These are phyloP conservation scores for Trametes cinnabarina DNA, from an alignment of 768 basidiomycete genomes.

Conservation along the genomic window DNA sequence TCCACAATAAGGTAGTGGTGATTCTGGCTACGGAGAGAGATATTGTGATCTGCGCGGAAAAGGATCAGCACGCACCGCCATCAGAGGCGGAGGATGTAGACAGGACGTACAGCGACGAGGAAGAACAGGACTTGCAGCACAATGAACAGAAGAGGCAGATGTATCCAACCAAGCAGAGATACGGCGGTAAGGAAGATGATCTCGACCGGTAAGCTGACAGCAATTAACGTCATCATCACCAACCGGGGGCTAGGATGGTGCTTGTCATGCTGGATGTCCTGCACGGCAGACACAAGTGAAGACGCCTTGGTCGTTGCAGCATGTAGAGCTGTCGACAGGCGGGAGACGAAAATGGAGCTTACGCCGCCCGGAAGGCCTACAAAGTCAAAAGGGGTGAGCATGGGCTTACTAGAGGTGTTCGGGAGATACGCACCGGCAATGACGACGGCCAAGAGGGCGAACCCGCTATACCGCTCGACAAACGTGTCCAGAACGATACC, in stretches of 20 bases:
- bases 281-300: slow-evolving; percentile 19
- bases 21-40: slow-evolving; percentile 66
- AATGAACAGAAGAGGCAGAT: slow-evolving; percentile 67
- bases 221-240: slow-evolving; percentile 66
- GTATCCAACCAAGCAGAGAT: slow-evolving; percentile 71
- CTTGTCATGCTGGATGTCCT: slow-evolving; percentile 9
- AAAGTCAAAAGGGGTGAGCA: neutral
- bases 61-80: neutral
- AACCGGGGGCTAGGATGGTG: slow-evolving; percentile 41
- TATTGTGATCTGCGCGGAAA: slow-evolving; percentile 56
- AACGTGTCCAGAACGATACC: slow-evolving; percentile 92
- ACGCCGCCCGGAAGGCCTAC: slow-evolving; percentile 85
- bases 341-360: slow-evolving; percentile 87
- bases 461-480: slow-evolving; percentile 84
- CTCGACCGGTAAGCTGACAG: slow-evolving; percentile 79
- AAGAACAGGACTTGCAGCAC: slow-evolving; percentile 67
- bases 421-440: slow-evolving; percentile 63
- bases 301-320: slow-evolving; percentile 40
- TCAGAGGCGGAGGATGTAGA: neutral
- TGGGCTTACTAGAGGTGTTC: neutral
- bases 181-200: slow-evolving; percentile 70
- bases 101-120: slow-evolving; percentile 65
- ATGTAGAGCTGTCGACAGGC: slow-evolving; percentile 87
- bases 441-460: slow-evolving; percentile 82
- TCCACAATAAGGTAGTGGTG: slow-evolving; percentile 79